A percentile compares a stretch with the other conserved stretches of the same genome.
Conservation (phyloP, 345 rosid species). For the Citrus cavaleriei region DNA sequence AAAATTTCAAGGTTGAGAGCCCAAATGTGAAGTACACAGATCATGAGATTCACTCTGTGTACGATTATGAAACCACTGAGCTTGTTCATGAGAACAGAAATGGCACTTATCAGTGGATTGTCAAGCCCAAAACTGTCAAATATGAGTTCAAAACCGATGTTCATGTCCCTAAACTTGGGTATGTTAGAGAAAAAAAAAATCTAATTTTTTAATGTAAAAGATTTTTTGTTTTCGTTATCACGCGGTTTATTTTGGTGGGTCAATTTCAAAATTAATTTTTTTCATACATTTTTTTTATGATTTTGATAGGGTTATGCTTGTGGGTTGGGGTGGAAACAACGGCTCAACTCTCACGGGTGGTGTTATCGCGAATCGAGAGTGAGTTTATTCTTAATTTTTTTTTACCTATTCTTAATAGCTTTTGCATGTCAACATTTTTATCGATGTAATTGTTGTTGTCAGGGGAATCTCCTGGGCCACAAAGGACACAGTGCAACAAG, state of each 20-base stretch:
- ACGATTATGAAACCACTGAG: slow-evolving; percentile 89
- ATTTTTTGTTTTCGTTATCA: no score
- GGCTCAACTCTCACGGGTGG: slow-evolving; percentile 92
- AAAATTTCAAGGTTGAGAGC: slow-evolving; percentile 81
- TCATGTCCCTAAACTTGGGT: slow-evolving; percentile 91
- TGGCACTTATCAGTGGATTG: slow-evolving; percentile 83
- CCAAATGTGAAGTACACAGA: slow-evolving; percentile 89
- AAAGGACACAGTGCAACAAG: slow-evolving; percentile 94
- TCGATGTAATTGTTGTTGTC: slow-evolving; percentile 10
- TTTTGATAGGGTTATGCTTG: slow-evolving; percentile 79
- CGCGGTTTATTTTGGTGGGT: not conserved
- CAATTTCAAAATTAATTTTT: not conserved
- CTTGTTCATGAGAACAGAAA: slow-evolving; percentile 80
- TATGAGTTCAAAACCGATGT: slow-evolving; percentile 82
- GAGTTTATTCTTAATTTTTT: slow-evolving; percentile 24
- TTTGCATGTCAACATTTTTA: slow-evolving; percentile 1
- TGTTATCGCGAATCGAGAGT: slow-evolving; percentile 88
- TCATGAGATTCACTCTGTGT: slow-evolving; percentile 76
- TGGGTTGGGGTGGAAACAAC: slow-evolving; percentile 98
- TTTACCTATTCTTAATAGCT: not conserved
- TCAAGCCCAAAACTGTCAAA: slow-evolving; percentile 81
- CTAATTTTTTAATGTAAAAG: not conserved
- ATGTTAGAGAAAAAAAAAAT: not conserved
- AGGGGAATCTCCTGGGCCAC: slow-evolving; percentile 99
- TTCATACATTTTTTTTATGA: not conserved